phyloP scores from a whole-genome alignment of 1,284 basidiomycete species.

The Boletus subluridellus region DNA sequence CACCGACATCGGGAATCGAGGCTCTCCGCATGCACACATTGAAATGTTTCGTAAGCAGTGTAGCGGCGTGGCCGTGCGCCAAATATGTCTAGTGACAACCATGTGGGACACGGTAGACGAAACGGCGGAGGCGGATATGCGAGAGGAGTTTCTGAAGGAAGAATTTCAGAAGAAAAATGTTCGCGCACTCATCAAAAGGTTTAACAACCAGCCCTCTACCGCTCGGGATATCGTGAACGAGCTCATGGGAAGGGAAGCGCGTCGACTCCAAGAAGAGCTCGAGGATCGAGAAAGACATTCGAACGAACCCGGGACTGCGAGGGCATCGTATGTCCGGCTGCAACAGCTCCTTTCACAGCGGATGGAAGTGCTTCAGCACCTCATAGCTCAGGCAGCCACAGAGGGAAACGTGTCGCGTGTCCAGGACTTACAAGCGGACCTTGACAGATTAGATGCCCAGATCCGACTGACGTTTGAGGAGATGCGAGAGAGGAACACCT shows the following conservation, averaged over 20 bases:
- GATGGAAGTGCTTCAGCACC: neutral
- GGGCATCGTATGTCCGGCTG: neutral
- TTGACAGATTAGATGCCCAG: neutral
- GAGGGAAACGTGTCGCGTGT: neutral
- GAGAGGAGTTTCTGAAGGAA: neutral
- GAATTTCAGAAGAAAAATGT: neutral
- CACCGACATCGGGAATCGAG: too few relatives aligned
- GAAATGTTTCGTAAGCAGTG: constrained; percentile 1
- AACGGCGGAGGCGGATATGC: neutral
- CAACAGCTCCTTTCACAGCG: neutral
- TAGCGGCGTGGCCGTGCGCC: neutral
- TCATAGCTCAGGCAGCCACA: neutral
- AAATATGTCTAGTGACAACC: constrained; percentile 10
- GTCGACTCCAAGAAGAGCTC: constrained; percentile 1
- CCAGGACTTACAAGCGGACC: neutral
- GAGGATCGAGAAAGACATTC: neutral
- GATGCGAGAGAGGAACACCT: neutral
- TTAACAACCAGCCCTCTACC: neutral
- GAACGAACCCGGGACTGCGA: neutral
- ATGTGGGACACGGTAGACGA: constrained; percentile 10
- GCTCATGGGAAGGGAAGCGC: neutral
- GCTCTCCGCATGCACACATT: neutral
- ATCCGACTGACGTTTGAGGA: neutral
- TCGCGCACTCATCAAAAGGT: constrained; percentile 1
- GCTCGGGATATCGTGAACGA: neutral